A percentile compares a stretch with the other conserved stretches of the same genome.
Evolutionary conservation across 495 filamentous ascomycete species (phyloP).

Genomic region (Neurospora sp.): DNA sequence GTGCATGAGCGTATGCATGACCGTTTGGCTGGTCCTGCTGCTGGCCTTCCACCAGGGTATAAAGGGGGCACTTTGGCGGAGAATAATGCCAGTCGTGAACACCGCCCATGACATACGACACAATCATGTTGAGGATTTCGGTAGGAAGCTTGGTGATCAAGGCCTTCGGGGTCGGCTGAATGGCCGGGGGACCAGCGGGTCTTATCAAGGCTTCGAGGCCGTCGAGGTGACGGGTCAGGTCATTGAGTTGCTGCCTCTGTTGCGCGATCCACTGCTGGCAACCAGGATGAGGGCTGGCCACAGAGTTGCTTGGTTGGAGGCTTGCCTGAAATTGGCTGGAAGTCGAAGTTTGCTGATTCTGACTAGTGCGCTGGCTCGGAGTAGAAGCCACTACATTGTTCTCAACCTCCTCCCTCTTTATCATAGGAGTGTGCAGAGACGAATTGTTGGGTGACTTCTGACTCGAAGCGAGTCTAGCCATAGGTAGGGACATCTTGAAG

Average conservation of each 20-base stretch:
- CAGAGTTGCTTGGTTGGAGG: not conserved
- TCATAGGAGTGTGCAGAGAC: not conserved
- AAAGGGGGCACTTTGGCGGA: not conserved
- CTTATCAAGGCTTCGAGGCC: not conserved
- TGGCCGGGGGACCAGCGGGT: not conserved
- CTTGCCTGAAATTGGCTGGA: not conserved
- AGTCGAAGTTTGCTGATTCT: not conserved
- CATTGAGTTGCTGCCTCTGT: not conserved
- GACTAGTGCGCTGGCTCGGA: not conserved
- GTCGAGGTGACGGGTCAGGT: not conserved
- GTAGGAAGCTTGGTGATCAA: not conserved
- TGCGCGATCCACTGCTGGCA: not conserved
- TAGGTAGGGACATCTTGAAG: not conserved
- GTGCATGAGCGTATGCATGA: not conserved
- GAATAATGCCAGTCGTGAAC: not conserved
- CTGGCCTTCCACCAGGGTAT: not conserved
- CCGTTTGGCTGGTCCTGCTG: not conserved
- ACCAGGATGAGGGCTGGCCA: not conserved
- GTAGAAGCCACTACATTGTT: not conserved
- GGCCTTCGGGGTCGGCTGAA: not conserved
- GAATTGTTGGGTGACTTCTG: not conserved
- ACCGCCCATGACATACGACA: not conserved
- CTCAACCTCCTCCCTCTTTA: not conserved
- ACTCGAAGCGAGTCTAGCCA: not conserved
- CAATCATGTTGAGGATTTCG: constrained; percentile 2